phyloP scores from a whole-genome alignment of 148 eudicot genomes.

The Rhododendron henanense region DNA sequence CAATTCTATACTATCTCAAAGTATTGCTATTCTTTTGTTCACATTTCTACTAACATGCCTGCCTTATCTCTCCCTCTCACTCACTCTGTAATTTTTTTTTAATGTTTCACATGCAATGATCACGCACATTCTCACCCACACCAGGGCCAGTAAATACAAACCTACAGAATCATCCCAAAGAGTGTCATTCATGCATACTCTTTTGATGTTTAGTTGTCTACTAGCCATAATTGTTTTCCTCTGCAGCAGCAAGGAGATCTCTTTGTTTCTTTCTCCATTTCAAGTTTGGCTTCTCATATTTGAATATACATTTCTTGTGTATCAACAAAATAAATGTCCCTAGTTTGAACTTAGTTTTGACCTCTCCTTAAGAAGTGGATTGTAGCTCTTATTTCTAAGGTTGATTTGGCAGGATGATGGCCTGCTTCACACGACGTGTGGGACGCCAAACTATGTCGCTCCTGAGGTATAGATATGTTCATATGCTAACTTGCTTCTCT shows the following conservation, averaged over 20 bases:
- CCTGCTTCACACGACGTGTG: slow-evolving; percentile 96
- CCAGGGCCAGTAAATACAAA: neutral
- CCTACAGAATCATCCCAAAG: neutral
- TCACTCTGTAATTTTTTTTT: neutral
- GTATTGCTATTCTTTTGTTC: neutral
- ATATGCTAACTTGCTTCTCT: neutral
- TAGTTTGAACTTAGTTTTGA: neutral
- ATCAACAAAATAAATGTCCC: neutral
- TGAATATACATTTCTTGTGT: neutral
- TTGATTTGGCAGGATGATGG: slow-evolving; percentile 75
- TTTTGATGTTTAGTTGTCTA: neutral
- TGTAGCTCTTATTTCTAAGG: neutral
- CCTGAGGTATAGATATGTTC: slow-evolving; percentile 60
- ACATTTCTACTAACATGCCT: neutral
- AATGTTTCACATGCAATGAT: neutral
- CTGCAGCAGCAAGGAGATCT: neutral
- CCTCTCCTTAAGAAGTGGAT: neutral
- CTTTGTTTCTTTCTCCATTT: neutral
- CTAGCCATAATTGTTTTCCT: neutral
- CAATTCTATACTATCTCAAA: neutral
- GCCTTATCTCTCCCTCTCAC: neutral
- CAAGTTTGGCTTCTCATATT: neutral
- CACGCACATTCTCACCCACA: neutral
- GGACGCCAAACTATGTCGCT: slow-evolving; percentile 98
- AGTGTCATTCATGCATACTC: neutral